These are phyloP conservation scores for Paraurostyla sp. DNA, from an alignment of 73 alveolate species.

Conservation along the genomic window DNA sequence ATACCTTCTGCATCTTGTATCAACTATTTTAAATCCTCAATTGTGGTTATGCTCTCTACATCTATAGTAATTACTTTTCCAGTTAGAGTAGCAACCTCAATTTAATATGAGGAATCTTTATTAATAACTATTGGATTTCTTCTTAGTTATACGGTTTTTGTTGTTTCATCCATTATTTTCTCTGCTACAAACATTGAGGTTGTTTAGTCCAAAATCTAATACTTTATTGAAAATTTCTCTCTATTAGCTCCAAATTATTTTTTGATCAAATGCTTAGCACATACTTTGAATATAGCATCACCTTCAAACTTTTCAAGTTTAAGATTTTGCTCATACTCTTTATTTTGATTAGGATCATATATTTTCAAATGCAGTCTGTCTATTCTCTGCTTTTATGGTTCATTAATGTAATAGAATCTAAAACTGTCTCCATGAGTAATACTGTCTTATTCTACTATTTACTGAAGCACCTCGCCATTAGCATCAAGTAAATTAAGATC, in stretches of 20 bases:
- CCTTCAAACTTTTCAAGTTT: neutral
- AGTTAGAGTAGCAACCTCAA: constrained; percentile 61
- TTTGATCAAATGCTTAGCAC: neutral
- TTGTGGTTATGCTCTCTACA: constrained; percentile 27
- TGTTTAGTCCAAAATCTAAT: neutral
- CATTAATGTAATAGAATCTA: no score
- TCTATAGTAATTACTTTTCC: constrained; percentile 74
- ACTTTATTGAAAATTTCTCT: neutral
- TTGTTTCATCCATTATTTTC: neutral
- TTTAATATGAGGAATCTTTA: neutral
- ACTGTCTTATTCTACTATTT: neutral
- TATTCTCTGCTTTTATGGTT: no score
- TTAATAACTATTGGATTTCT: neutral
- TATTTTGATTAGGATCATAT: neutral
- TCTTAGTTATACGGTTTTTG: neutral
- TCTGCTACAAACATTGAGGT: constrained; percentile 12
- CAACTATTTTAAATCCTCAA: constrained; percentile 65
- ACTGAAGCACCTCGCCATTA: neutral
- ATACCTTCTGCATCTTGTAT: constrained; percentile 89
- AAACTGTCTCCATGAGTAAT: neutral
- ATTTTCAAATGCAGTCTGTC: no score
- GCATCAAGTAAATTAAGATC: neutral
- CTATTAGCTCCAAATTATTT: neutral
- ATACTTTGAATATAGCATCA: neutral
- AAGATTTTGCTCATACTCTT: neutral